Conservation (phyloP, 2,329 filamentous ascomycete genomes). For the Alternaria arborescens region DNA sequence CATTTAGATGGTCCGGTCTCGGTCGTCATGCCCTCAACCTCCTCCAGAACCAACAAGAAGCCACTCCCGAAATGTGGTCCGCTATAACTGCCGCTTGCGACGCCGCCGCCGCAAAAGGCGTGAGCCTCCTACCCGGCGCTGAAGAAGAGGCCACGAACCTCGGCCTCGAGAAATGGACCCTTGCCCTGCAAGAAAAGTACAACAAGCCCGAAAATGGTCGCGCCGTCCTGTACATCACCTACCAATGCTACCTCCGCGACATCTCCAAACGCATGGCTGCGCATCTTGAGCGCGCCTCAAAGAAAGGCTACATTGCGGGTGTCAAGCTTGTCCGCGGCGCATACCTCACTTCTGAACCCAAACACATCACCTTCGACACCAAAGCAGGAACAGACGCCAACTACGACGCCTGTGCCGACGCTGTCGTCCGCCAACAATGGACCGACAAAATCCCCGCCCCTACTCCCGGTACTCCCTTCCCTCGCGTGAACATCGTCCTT, state of each 20-base stretch:
- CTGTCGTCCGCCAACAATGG: constrained; percentile 72
- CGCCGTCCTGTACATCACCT: constrained; percentile 76
- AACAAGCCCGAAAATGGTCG: constrained; percentile 65
- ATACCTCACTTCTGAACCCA: constrained; percentile 62
- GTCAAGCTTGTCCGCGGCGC: constrained; percentile 67
- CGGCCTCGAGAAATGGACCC: constrained; percentile 82
- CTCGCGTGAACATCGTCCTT: constrained; percentile 69
- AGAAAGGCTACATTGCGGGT: constrained; percentile 62
- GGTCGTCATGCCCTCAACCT: constrained; percentile 75
- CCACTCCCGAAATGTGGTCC: constrained; percentile 69
- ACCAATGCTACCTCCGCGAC: constrained; percentile 65
- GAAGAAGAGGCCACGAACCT: constrained; percentile 82
- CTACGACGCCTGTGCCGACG: constrained; percentile 76
- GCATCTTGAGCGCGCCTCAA: constrained; percentile 57
- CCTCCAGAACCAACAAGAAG: constrained; percentile 69
- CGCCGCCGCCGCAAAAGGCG: constrained; percentile 72
- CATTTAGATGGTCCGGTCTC: constrained; percentile 76
- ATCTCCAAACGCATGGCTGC: constrained; percentile 54
- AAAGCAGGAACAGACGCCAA: constrained; percentile 64
- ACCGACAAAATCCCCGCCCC: constrained; percentile 59
- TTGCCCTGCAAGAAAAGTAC: constrained; percentile 78
- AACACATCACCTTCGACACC: constrained; percentile 61
- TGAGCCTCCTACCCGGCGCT: constrained; percentile 83
- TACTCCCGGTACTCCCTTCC: constrained; percentile 47
- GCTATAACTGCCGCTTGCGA: constrained; percentile 80